phyloP scores from a whole-genome alignment of 2,329 filamentous ascomycete species.

The Colletotrichum gigasporum region DNA sequence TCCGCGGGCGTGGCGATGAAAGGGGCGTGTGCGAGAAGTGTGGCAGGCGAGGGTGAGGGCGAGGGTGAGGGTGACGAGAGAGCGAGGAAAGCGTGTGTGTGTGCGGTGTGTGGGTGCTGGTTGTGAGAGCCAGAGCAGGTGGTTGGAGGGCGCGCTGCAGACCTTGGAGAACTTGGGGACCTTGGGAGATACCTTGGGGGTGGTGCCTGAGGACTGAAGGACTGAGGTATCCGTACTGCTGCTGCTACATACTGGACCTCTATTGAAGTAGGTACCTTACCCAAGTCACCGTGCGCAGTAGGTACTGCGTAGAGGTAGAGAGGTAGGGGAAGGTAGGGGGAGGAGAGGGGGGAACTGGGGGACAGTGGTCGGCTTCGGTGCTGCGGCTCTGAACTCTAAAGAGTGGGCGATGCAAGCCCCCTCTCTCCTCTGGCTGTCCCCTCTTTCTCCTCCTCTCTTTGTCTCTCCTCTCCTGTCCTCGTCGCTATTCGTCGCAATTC shows the following conservation, averaged over 20 bases:
- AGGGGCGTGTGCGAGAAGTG: too few relatives aligned
- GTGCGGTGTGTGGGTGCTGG: too few relatives aligned
- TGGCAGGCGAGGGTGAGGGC: background rate
- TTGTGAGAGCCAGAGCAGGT: background rate
- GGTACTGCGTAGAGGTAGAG: background rate
- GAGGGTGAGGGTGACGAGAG: background rate
- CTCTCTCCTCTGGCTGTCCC: background rate
- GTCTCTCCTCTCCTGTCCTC: too few relatives aligned
- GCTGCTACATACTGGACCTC: too few relatives aligned
- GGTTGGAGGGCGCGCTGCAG: conserved; percentile 5
- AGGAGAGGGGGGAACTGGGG: background rate
- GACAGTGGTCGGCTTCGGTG: background rate
- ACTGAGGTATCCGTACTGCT: too few relatives aligned
- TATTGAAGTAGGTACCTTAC: too few relatives aligned
- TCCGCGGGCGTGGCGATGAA: conserved; percentile 10
- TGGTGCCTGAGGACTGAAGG: too few relatives aligned
- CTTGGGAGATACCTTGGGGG: too few relatives aligned
- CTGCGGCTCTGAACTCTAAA: conserved; percentile 29
- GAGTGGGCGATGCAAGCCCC: conserved; percentile 11
- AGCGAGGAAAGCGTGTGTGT: background rate
- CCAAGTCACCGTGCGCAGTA: too few relatives aligned
- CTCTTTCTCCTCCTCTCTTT: background rate
- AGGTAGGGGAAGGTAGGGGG: background rate
- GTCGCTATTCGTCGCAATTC: too few relatives aligned
- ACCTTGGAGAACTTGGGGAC: too few relatives aligned